phyloP scores from a whole-genome alignment of 1,284 basidiomycete genomes.

The Cutaneotrichosporon cavernicola region DNA sequence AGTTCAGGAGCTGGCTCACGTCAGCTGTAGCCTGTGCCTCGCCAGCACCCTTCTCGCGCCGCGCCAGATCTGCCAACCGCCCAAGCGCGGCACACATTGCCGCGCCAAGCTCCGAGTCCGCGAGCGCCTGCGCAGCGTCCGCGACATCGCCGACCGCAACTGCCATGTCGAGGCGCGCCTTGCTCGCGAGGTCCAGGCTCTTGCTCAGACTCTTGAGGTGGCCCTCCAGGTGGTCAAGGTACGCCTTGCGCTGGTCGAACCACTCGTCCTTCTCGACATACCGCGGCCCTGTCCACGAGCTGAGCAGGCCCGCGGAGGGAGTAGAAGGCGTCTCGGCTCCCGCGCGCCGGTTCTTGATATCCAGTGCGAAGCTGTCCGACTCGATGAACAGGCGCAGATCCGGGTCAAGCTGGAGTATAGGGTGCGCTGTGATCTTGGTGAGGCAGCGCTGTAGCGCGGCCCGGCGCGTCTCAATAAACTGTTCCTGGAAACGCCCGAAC shows the following conservation, averaged over 20 bases:
- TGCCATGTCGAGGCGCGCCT: slow-evolving; percentile 73
- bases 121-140: slow-evolving; percentile 64
- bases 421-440: slow-evolving; percentile 82
- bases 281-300: slow-evolving; percentile 73
- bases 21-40: slow-evolving; percentile 73
- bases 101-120: slow-evolving; percentile 70
- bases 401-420: slow-evolving; percentile 75
- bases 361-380: slow-evolving; percentile 76
- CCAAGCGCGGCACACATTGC: slow-evolving; percentile 67
- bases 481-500: slow-evolving; percentile 81
- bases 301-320: slow-evolving; percentile 62
- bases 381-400: slow-evolving; percentile 86
- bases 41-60: slow-evolving; percentile 67
- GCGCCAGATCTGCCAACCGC: slow-evolving; percentile 70
- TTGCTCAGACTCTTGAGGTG: slow-evolving; percentile 83
- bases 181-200: slow-evolving; percentile 76
- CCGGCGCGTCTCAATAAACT: slow-evolving; percentile 81
- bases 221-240: slow-evolving; percentile 84
- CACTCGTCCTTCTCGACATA: slow-evolving; percentile 97
- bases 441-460: slow-evolving; percentile 83
- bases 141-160: slow-evolving; percentile 69
- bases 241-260: slow-evolving; percentile 84
- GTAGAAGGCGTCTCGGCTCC: slow-evolving; percentile 13
- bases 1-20: slow-evolving; percentile 68
- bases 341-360: slow-evolving; percentile 58